A percentile compares a stretch with the other conserved stretches of the same genome.
phyloP scores from a whole-genome alignment of 441 rosid species.

The Populus hybrid region DNA sequence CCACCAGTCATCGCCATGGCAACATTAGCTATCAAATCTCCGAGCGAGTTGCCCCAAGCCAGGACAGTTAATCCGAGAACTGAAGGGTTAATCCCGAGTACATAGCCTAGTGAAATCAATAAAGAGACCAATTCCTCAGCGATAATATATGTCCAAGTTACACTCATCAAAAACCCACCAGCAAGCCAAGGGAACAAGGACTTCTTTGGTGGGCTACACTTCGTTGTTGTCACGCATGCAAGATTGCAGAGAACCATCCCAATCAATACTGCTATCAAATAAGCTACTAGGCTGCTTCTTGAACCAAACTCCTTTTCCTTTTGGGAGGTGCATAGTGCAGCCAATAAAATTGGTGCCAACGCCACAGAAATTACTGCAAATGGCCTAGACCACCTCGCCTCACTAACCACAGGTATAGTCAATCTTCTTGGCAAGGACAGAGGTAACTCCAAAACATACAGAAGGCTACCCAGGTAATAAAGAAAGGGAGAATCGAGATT shows the following conservation, averaged over 20 bases:
- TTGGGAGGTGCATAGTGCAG: conserved; percentile 55
- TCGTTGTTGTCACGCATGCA: conserved; percentile 56
- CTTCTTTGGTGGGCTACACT: conserved; percentile 60
- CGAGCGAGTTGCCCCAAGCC: conserved; percentile 92
- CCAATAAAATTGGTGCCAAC: conserved; percentile 64
- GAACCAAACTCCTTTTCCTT: conserved; percentile 32
- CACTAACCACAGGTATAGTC: conserved; percentile 73
- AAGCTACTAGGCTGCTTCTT: conserved; percentile 37
- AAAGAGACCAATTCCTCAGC: conserved; percentile 80
- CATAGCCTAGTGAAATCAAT: conserved; percentile 55
- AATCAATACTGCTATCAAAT: conserved; percentile 41
- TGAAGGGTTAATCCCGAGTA: conserved; percentile 76
- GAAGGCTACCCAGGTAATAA: conserved; percentile 26
- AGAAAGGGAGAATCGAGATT: conserved; percentile 29
- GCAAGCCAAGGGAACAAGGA: conserved; percentile 65
- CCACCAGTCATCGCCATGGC: conserved; percentile 81
- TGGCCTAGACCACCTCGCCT: conserved; percentile 73
- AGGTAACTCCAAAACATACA: conserved; percentile 59
- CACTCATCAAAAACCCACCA: conserved; percentile 83
- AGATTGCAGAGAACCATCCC: conserved; percentile 62
- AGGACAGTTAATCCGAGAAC: conserved; percentile 81
- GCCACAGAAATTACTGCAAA: conserved; percentile 62
- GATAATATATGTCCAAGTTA: conserved; percentile 78
- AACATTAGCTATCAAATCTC: conserved; percentile 75
- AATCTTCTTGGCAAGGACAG: conserved; percentile 74